Percentiles rank a stretch among this genome's conserved stretches.
phyloP scores from a whole-genome alignment of 2,329 filamentous ascomycete species.

The Monosporascus sp. region DNA sequence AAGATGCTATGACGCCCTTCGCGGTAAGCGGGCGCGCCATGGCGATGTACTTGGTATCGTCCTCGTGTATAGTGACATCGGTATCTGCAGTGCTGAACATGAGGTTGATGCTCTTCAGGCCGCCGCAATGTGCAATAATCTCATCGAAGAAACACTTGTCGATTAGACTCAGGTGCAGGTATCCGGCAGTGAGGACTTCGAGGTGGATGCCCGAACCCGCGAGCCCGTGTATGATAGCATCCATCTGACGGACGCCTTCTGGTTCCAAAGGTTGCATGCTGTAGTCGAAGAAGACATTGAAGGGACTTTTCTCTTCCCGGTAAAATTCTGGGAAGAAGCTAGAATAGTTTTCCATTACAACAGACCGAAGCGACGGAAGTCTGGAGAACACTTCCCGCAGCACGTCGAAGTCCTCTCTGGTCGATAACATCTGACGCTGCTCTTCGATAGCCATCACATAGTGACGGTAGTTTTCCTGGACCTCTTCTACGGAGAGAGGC shows the following conservation, averaged over 20 bases:
- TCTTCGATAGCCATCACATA: not conserved
- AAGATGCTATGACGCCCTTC: not conserved
- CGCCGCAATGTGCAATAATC: not conserved
- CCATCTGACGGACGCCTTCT: not conserved
- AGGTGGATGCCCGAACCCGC: not conserved
- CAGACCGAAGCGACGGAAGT: not conserved
- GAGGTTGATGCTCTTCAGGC: constrained; percentile 1
- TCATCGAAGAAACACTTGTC: not conserved
- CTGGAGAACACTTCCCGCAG: constrained; percentile 2
- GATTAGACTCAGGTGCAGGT: not conserved
- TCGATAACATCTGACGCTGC: constrained; percentile 1
- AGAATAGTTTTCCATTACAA: not conserved
- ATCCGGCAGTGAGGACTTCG: not conserved
- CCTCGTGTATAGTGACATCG: not conserved
- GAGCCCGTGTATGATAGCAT: constrained; percentile 1
- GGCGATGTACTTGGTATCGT: not conserved
- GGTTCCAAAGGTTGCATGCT: not conserved
- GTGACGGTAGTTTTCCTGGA: constrained; percentile 3
- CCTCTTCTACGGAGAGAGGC: not conserved
- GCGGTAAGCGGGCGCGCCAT: not conserved
- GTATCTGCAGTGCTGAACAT: not conserved
- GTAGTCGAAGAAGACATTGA: constrained; percentile 1
- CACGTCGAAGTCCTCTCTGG: constrained; percentile 1
- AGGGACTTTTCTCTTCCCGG: not conserved
- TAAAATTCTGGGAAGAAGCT: not conserved